Evolutionary conservation across 345 rosid species (phyloP), one percentile per base, ranked within the genome.

Genomic region (Cardamine resedifolia): DNA sequence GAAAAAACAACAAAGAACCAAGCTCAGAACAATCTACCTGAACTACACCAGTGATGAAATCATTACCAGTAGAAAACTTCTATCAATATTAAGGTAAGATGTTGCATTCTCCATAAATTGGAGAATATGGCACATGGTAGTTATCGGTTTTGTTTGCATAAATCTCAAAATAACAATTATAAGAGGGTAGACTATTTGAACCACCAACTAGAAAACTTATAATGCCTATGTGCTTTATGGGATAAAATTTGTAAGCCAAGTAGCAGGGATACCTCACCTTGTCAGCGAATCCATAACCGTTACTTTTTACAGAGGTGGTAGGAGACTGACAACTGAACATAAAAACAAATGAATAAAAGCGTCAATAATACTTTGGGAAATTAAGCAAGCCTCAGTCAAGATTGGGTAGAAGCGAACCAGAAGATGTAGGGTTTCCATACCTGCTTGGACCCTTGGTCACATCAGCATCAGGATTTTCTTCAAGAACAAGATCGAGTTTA

Each of bases 251-350:
- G 10, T n/a, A 14, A 60, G 55, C 44, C 24, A 77, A 52, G 47
- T 44, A 61, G 21, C 20, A 30, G 62, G 48, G 74, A 75, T 14
- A 31, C 23, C 87, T 76, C 76, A 95, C 99, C 99, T 95, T 95
- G 75, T 95, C 99, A 36, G 99, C 97, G 81, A 90, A 92, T 70
- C 99, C 99, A 71, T 95, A 95, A 68, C 99, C 94, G 10, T 85
- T 84, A 59, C 94, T 84, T 84, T 87, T 91, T 70, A 74, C 85
- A 38, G 97, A 72, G 81, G 82, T 80, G 57, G 88, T 58, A 24
- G 91, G 77, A 36, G 91, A 80, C 66, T 82, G 92, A 18, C 58
- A 1, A 76, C 98, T 95, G 87, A 79, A 85, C 23, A 30, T 26
- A 7, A 31, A 43, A n/a, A 6, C 5, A n/a, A 15, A 43, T 1